Percentiles rank a stretch among this genome's conserved stretches.
Evolutionary conservation across 192 early-diverging fungal species (phyloP).

Genomic region (Phycomyces nitens): DNA sequence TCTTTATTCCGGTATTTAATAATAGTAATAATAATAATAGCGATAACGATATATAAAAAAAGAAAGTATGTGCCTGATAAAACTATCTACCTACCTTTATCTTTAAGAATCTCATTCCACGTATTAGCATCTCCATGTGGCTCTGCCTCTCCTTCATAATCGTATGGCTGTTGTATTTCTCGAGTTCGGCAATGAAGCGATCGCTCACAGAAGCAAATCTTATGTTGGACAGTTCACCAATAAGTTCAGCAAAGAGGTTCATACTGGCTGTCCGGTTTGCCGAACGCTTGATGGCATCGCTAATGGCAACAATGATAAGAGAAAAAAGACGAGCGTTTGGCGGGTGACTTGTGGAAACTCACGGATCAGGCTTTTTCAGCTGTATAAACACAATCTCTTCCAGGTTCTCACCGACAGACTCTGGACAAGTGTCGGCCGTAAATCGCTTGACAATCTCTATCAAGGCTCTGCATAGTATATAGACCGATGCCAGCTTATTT

Average conservation of each 20-base stretch:
- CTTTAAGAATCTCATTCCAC: constrained; percentile 86
- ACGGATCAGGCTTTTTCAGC: constrained; percentile 84
- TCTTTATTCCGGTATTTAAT: constrained; percentile 35
- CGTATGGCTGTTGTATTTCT: constrained; percentile 60
- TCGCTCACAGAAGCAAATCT: constrained; percentile 92
- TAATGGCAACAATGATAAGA: constrained; percentile 17
- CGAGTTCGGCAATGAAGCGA: constrained; percentile 87
- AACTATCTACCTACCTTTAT: constrained; percentile 60
- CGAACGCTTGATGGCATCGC: constrained; percentile 64
- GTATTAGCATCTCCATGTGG: constrained; percentile 83
- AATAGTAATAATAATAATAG: background rate
- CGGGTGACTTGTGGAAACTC: constrained; percentile 27
- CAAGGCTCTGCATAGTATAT: constrained; percentile 84
- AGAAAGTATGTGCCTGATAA: background rate
- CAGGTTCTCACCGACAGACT: constrained; percentile 80
- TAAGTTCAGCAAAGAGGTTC: constrained; percentile 88
- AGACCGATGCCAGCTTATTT: constrained; percentile 61
- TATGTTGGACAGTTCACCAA: constrained; percentile 86
- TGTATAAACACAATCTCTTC: constrained; percentile 95
- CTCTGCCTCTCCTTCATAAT: constrained; percentile 63
- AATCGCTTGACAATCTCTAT: constrained; percentile 81
- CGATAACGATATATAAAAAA: background rate
- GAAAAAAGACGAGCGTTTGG: background rate
- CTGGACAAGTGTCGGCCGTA: constrained; percentile 64
- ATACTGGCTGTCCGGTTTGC: constrained; percentile 83